Conservation (phyloP, 495 filamentous ascomycete species). For the Aspergillus funiculosus region DNA sequence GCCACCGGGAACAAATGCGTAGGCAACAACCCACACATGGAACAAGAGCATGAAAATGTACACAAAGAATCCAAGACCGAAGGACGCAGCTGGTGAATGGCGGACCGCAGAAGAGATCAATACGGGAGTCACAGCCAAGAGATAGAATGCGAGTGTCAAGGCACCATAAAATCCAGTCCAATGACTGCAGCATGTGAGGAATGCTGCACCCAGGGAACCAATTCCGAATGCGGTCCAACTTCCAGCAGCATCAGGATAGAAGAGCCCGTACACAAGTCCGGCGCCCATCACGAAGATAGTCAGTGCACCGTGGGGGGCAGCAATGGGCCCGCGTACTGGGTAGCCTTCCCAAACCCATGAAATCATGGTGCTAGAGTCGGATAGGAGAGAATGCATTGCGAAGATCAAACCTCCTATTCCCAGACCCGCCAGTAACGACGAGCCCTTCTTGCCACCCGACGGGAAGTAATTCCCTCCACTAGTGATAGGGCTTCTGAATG, state of each 20-base stretch:
- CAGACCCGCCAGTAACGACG: conserved; percentile 63
- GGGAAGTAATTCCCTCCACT: conserved; percentile 49
- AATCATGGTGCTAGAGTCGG: conserved; percentile 98
- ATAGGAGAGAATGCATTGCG: conserved; percentile 85
- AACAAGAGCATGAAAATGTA: conserved; percentile 91
- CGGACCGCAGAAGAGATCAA: conserved; percentile 69
- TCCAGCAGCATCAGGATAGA: conserved; percentile 59
- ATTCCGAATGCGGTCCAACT: conserved; percentile 79
- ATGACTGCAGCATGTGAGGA: conserved; percentile 71
- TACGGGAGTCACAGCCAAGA: conserved; percentile 75
- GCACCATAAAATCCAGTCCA: conserved; percentile 92
- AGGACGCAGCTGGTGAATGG: conserved; percentile 67
- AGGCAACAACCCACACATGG: conserved; percentile 97
- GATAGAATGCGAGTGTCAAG: conserved; percentile 65
- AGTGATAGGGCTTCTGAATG: conserved; percentile 53
- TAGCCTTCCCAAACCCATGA: conserved; percentile 99
- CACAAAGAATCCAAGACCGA: conserved; percentile 79
- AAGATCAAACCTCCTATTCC: conserved; percentile 84
- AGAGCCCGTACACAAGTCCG: conserved; percentile 74
- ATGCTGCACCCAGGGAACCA: conserved; percentile 69
- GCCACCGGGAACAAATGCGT: conserved; percentile 98
- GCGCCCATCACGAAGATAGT: conserved; percentile 81
- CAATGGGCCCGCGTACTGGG: conserved; percentile 82
- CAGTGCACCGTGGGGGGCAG: conserved; percentile 78
- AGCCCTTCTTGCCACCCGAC: conserved; percentile 53